A percentile compares a stretch with the other conserved stretches of the same genome.
These are phyloP conservation scores for Uronychia setigera DNA, from an alignment of 73 alveolate species.

Conservation along the genomic window DNA sequence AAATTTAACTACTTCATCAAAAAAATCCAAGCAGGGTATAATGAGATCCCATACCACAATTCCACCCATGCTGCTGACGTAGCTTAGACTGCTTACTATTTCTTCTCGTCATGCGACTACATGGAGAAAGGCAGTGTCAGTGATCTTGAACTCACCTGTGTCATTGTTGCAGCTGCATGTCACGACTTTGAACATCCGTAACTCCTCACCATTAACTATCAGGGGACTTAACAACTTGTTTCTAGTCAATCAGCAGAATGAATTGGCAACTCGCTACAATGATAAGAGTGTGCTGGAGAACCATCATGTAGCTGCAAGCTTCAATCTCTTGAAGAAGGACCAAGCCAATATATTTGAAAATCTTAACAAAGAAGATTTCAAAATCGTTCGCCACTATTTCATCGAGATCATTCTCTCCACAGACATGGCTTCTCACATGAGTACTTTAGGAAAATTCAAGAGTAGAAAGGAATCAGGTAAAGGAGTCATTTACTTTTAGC, in stretches of 20 bases:
- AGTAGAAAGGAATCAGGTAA: background rate
- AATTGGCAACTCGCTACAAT: constrained; percentile 59
- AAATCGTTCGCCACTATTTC: constrained; percentile 66
- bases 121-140: constrained; percentile 6
- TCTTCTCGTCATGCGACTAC: constrained; percentile 10
- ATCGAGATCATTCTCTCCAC: constrained; percentile 84
- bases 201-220: background rate
- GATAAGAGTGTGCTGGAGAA: constrained; percentile 72
- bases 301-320: constrained; percentile 67
- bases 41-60: constrained; percentile 46
- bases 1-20: constrained; percentile 14
- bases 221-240: constrained; percentile 68
- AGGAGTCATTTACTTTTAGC: background rate
- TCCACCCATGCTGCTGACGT: constrained; percentile 64
- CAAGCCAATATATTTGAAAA: constrained; percentile 64
- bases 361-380: constrained; percentile 56
- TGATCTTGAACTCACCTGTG: constrained; percentile 10
- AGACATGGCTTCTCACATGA: constrained; percentile 78
- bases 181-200: constrained; percentile 46
- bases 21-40: constrained; percentile 28
- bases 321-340: constrained; percentile 56
- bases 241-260: constrained; percentile 38
- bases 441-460: background rate
- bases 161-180: constrained; percentile 6
- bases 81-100: constrained; percentile 28